Conservation (phyloP, 495 filamentous ascomycete genomes). For the Neurospora sp. region DNA sequence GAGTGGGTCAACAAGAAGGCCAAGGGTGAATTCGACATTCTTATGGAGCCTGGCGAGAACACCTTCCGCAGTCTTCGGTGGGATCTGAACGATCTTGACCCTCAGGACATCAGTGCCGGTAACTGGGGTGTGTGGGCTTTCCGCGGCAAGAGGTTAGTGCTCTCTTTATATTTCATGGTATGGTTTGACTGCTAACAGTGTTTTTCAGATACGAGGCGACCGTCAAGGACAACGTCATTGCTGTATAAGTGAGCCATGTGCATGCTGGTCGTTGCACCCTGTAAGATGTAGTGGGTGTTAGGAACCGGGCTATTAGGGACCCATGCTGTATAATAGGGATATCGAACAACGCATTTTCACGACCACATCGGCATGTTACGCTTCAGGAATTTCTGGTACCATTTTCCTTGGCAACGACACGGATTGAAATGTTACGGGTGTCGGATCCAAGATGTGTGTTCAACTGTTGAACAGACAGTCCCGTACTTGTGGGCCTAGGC, state of each 20-base stretch:
- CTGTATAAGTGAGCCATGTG: background rate
- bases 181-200: constrained; percentile 18
- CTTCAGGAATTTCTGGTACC: background rate
- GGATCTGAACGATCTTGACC: constrained; percentile 95
- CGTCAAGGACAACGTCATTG: constrained; percentile 28
- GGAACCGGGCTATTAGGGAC: background rate
- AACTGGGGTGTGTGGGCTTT: constrained; percentile 98
- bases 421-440: background rate
- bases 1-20: constrained; percentile 78
- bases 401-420: background rate
- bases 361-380: background rate
- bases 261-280: constrained; percentile 3
- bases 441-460: background rate
- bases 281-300: background rate
- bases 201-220: constrained; percentile 50
- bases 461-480: background rate
- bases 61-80: constrained; percentile 87
- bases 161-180: background rate
- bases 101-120: constrained; percentile 84
- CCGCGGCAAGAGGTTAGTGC: constrained; percentile 83
- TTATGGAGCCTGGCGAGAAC: constrained; percentile 90
- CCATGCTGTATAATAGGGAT: background rate
- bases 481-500: background rate
- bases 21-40: constrained; percentile 78
- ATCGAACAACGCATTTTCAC: background rate